A percentile compares a stretch with the other conserved stretches of the same genome.
Conservation (phyloP, 805 yeast species). For the Lachancea mirantina region DNA sequence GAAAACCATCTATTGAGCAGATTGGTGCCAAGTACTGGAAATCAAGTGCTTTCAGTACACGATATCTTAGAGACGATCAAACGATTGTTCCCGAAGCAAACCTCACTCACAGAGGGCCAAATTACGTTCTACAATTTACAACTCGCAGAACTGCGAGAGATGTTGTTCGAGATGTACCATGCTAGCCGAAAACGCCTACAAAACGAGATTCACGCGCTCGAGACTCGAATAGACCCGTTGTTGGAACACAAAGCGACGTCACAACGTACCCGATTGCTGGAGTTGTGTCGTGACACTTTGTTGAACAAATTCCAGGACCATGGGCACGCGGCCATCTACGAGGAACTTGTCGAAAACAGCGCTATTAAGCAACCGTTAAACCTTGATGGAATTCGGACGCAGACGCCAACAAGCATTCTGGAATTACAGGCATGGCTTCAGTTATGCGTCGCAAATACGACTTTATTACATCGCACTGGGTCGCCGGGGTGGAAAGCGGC, state of each 20-base stretch:
- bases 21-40: conserved; percentile 17
- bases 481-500: conserved; percentile 22
- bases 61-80: conserved; percentile 27
- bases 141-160: conserved; percentile 16
- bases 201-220: conserved; percentile 4
- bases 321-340: conserved; percentile 8
- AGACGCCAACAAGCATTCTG: conserved; percentile 21
- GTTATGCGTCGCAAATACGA: conserved; percentile 25
- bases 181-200: conserved; percentile 4
- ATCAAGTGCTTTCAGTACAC: conserved; percentile 24
- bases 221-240: conserved; percentile 9
- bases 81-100: conserved; percentile 25
- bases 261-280: conserved; percentile 17
- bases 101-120: conserved; percentile 30
- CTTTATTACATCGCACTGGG: conserved; percentile 21
- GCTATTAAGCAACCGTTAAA: conserved; percentile 7
- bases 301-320: conserved; percentile 27
- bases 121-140: conserved; percentile 28
- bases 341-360: conserved; percentile 9
- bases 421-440: conserved; percentile 28
- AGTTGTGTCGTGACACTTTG: conserved; percentile 28
- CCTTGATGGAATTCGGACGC: conserved; percentile 7
- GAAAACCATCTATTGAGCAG: conserved; percentile 24
- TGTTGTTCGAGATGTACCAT: conserved; percentile 15
- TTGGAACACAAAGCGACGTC: conserved; percentile 8